A percentile compares a stretch with the other conserved stretches of the same genome.
Conservation (phyloP, 139 green algal genomes). For the Raphidocelis subcapitata region DNA sequence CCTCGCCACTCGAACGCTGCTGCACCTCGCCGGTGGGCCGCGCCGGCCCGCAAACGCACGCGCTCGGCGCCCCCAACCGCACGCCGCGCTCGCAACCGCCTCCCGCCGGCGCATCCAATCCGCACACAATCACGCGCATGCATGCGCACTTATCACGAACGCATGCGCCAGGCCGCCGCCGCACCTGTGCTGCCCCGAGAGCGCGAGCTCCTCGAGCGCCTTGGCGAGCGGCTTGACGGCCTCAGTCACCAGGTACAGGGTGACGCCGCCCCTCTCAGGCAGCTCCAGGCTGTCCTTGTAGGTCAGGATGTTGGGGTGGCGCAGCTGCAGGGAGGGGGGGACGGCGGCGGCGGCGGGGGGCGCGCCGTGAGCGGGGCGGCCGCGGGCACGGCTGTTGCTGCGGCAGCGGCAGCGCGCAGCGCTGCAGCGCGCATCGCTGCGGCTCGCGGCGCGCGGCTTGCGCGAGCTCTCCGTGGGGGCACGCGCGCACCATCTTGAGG, state of each 20-base stretch:
- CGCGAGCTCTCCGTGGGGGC: not conserved
- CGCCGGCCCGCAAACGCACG: not conserved
- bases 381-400: not conserved
- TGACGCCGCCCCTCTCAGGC: conserved; percentile 63
- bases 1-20: not conserved
- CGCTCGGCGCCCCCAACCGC: not conserved
- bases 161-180: not conserved
- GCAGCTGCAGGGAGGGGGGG: conserved; percentile 52
- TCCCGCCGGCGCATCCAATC: not conserved
- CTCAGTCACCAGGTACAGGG: conserved; percentile 88
- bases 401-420: not conserved
- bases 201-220: conserved; percentile 59
- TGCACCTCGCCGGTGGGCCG: not conserved
- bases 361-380: not conserved
- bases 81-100: not conserved
- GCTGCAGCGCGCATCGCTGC: not conserved
- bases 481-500: conserved; percentile 62
- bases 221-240: conserved; percentile 65
- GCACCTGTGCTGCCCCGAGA: conserved; percentile 54
- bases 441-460: not conserved
- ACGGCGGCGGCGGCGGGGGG: not conserved
- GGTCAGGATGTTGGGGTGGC: conserved; percentile 83
- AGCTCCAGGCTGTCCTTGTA: conserved; percentile 83
- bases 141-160: no score
- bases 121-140: no score